Conservation (phyloP, 2,329 filamentous ascomycete genomes). For the Talaromyces sp. region DNA sequence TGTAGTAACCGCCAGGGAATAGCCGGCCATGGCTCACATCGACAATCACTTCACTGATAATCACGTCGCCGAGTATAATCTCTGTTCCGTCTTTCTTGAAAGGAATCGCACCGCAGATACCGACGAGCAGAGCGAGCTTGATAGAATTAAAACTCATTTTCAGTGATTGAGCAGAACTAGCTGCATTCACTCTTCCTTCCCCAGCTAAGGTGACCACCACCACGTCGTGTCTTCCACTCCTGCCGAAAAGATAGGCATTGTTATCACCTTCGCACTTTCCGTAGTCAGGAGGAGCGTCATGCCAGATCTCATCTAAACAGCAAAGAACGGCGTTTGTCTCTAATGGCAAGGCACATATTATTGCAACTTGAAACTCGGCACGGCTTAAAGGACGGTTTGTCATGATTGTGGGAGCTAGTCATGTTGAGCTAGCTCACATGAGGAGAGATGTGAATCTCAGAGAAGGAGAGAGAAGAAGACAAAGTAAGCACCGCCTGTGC, state of each 20-base stretch:
- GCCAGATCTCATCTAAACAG: conserved; percentile 32
- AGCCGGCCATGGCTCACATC: conserved; percentile 28
- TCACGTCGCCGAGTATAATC: conserved; percentile 31
- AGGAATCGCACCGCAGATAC: conserved; percentile 42
- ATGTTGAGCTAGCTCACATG: background rate
- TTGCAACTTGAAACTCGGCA: conserved; percentile 33
- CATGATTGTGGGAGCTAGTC: background rate
- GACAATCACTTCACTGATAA: conserved; percentile 28
- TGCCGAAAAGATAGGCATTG: conserved; percentile 30
- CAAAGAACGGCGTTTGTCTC: conserved; percentile 31
- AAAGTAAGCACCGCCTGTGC: background rate
- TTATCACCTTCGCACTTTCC: conserved; percentile 27
- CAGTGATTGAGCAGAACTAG: conserved; percentile 29
- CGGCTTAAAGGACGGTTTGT: conserved; percentile 2
- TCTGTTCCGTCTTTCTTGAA: conserved; percentile 16
- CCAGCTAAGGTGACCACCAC: conserved; percentile 31
- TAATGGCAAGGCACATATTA: conserved; percentile 36
- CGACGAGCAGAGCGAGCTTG: conserved; percentile 36
- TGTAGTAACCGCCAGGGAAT: conserved; percentile 24
- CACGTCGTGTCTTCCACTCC: conserved; percentile 29
- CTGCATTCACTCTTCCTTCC: conserved; percentile 28
- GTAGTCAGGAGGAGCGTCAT: conserved; percentile 22
- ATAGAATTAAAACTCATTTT: conserved; percentile 30
- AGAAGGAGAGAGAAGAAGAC: background rate
- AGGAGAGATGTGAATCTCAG: background rate